Base-by-base conservation (phyloP, 225 moss, liverwort and hornwort genomes). In the Sphagnum contortum region DNA sequence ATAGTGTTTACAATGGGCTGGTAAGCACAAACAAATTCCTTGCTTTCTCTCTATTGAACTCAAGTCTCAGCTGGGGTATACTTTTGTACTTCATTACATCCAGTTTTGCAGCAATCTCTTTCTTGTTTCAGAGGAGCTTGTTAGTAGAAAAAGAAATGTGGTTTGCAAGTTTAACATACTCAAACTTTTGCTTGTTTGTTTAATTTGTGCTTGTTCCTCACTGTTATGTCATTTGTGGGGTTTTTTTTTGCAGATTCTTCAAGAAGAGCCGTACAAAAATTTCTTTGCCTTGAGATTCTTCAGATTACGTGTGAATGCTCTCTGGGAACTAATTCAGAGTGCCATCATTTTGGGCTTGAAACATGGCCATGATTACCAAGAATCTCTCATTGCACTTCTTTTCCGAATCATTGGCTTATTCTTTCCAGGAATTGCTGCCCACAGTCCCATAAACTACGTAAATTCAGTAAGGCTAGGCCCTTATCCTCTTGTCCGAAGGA, bases 281-380 rank as follows among this genome's bases (percentile, higher is more conserved):
- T 91, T 54, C 61, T 91, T 91, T 12, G 53, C 49, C 0, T 0
- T 76, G 0, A 29, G 44, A 11, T 0, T 71, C 7, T 2, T 74
- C 6, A 72, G 73, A 3, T 72, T 85, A 72, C 81, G 79, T 49
- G 1, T 77, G 45, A 88, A 80, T 5, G 90, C 85, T 3, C 0
- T 67, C 12, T 81, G 79, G 88, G 90, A 91, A 71, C 57, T 91
- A 4, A 2, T 75, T 50, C 69, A 75, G 9, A 72, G 77, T 9
- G 0, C 66, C 8, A 0, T 61, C 12, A 0, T 86, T 13, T 29
- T 29, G 29, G 5, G 66, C 6, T 59, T 45, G 0, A 0, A 8
- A 3, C 14, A 71, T 48, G 91, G 79, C 0, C 50, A 76, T 0
- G 64, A 12, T 0, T 88, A 68, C 47, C 11, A 66, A 3, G 87